phyloP scores from a whole-genome alignment of 805 yeast genomes.

The Kuraishia floccosa region DNA sequence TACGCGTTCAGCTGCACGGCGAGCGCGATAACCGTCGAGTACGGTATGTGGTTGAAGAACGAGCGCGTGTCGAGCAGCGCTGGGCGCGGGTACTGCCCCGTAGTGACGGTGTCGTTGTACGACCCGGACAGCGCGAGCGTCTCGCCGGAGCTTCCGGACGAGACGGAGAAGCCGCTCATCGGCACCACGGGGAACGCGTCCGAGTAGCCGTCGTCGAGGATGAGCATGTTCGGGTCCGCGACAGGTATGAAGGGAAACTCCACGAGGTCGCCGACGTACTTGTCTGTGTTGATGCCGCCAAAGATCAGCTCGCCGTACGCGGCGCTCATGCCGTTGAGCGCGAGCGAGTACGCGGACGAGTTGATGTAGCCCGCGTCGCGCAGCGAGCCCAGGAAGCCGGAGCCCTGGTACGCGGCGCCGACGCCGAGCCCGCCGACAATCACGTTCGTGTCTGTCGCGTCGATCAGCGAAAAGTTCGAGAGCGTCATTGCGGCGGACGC shows the following conservation, averaged over 20 bases:
- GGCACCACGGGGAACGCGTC: constrained; percentile 28
- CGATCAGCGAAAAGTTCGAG: constrained; percentile 15
- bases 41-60: constrained; percentile 39
- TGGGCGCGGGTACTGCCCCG: constrained; percentile 29
- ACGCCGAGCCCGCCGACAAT: constrained; percentile 34
- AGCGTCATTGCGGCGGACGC: neutral
- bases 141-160: constrained; percentile 15
- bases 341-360: constrained; percentile 32
- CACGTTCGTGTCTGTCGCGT: constrained; percentile 22
- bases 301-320: constrained; percentile 28
- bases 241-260: constrained; percentile 39
- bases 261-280: constrained; percentile 33
- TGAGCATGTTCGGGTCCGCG: constrained; percentile 7
- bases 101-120: constrained; percentile 26
- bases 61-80: constrained; percentile 50
- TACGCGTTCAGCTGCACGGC: constrained; percentile 65
- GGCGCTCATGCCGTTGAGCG: constrained; percentile 17
- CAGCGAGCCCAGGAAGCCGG: constrained; percentile 15
- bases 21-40: constrained; percentile 40
- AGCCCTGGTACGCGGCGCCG: constrained; percentile 17
- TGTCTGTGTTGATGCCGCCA: constrained; percentile 45
- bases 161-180: constrained; percentile 30
- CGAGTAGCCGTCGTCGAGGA: constrained; percentile 16
- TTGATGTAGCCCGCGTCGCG: constrained; percentile 21
- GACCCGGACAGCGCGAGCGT: constrained; percentile 16